A percentile compares a stretch with the other conserved stretches of the same genome.
These are phyloP conservation scores for Cyclostephanos tholiformis DNA, from an alignment of 108 stramenopile genomes.

Conservation along the genomic window DNA sequence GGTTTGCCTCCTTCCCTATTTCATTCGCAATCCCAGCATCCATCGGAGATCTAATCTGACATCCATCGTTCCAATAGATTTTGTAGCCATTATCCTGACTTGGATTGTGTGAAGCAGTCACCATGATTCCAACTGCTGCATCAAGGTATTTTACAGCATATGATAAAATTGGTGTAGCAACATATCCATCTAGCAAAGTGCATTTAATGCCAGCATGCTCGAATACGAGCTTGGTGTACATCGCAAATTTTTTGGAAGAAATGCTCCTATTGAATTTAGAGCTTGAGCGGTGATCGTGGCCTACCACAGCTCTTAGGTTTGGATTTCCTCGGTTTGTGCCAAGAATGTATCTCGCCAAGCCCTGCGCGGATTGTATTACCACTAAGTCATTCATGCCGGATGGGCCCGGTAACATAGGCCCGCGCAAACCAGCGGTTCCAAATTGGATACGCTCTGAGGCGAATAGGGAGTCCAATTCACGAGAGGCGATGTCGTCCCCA, in stretches of 20 bases:
- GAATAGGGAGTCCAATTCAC: constrained; percentile 48
- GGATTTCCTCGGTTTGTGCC: background rate
- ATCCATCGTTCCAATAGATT: constrained; percentile 94
- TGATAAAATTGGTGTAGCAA: constrained; percentile 92
- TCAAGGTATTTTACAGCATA: constrained; percentile 61
- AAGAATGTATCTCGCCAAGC: constrained; percentile 67
- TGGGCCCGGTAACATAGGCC: constrained; percentile 90
- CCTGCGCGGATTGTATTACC: constrained; percentile 92
- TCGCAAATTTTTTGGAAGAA: constrained; percentile 89
- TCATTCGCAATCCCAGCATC: constrained; percentile 86
- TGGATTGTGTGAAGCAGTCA: constrained; percentile 98
- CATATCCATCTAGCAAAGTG: constrained; percentile 82
- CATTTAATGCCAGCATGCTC: constrained; percentile 76
- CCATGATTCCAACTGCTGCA: constrained; percentile 94
- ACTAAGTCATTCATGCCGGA: constrained; percentile 94
- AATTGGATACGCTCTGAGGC: constrained; percentile 75
- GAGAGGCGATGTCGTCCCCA: constrained; percentile 25
- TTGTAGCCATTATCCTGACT: constrained; percentile 96
- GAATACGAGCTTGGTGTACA: constrained; percentile 86
- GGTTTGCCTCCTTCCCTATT: constrained; percentile 70
- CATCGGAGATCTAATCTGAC: constrained; percentile 93
- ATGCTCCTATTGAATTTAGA: constrained; percentile 48
- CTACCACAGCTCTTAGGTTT: constrained; percentile 72
- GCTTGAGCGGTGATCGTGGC: constrained; percentile 90
- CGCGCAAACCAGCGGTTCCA: constrained; percentile 94